phyloP scores from a whole-genome alignment of 2,329 filamentous ascomycete species.

The Plenodomus tracheiphilus region DNA sequence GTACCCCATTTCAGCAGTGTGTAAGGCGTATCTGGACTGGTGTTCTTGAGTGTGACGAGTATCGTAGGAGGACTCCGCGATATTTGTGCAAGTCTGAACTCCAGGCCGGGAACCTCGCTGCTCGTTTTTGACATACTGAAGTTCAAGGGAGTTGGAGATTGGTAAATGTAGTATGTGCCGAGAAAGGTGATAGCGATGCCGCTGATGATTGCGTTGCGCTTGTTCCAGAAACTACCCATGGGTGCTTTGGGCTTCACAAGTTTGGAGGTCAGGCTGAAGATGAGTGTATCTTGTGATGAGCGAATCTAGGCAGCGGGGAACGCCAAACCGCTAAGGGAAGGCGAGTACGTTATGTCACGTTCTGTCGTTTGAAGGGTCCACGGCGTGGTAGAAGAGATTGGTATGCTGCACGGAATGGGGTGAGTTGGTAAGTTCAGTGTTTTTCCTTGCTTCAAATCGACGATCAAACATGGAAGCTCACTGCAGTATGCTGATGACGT shows the following conservation, averaged over 20 bases:
- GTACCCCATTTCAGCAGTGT: slow-evolving; percentile 48
- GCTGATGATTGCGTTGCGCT: slow-evolving; percentile 29
- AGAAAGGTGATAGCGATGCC: slow-evolving; percentile 31
- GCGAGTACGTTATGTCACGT: slow-evolving; percentile 6
- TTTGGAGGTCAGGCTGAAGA: background rate
- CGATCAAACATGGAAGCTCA: background rate
- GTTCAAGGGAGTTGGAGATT: slow-evolving; percentile 18
- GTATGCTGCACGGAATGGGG: background rate
- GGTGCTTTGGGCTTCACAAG: background rate
- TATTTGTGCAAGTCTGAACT: slow-evolving; percentile 34
- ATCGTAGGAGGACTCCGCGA: slow-evolving; percentile 36
- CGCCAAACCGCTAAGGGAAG: slow-evolving; percentile 21
- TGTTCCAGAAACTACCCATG: slow-evolving; percentile 30
- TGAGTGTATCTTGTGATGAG: background rate
- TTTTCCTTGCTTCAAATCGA: background rate
- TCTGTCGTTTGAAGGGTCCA: too few species aligned
- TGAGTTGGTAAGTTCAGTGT: background rate
- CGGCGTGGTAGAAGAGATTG: background rate
- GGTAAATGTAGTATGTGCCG: slow-evolving; percentile 34
- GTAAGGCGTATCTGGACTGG: slow-evolving; percentile 34
- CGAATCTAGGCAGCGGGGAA: slow-evolving; percentile 17
- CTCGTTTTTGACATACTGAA: slow-evolving; percentile 28
- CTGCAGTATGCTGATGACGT: background rate
- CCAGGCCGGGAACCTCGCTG: slow-evolving; percentile 29
- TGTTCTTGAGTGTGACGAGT: slow-evolving; percentile 44